Conservation (phyloP, 768 basidiomycete genomes). For the Mycena rebaudengoi region DNA sequence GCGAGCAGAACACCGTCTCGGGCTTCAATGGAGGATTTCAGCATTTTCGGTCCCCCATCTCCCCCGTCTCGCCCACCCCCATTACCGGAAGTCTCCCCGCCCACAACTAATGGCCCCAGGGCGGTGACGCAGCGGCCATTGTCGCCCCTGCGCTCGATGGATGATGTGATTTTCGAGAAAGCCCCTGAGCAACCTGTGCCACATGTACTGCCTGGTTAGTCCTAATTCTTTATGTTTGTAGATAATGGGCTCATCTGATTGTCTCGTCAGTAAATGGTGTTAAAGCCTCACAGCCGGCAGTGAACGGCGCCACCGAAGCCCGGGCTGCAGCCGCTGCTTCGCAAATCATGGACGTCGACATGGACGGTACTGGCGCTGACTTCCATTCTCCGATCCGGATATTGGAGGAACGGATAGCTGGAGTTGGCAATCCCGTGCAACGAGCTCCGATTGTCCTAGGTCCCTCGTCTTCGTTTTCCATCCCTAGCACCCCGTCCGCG, state of each 20-base stretch:
- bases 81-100: background rate
- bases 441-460: constrained; percentile 20
- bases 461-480: constrained; percentile 18
- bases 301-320: constrained; percentile 4
- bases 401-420: constrained; percentile 22
- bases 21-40: background rate
- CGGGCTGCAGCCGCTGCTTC: background rate
- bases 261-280: too few species aligned
- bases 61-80: constrained; percentile 5
- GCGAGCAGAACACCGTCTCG: background rate
- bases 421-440: constrained; percentile 19
- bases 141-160: too few species aligned
- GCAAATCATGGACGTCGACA: constrained; percentile 1
- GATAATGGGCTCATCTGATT: background rate
- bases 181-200: background rate
- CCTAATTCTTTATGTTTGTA: background rate
- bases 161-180: background rate
- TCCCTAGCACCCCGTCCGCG: background rate
- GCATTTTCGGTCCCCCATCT: background rate
- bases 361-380: background rate
- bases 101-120: background rate
- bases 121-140: too few species aligned
- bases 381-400: constrained; percentile 19
- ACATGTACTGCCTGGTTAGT: constrained; percentile 8
- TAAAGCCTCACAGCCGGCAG: too few species aligned